These are phyloP conservation scores for Sisymbrium altissimum DNA, from an alignment of 345 rosid genomes.

Conservation along the genomic window DNA sequence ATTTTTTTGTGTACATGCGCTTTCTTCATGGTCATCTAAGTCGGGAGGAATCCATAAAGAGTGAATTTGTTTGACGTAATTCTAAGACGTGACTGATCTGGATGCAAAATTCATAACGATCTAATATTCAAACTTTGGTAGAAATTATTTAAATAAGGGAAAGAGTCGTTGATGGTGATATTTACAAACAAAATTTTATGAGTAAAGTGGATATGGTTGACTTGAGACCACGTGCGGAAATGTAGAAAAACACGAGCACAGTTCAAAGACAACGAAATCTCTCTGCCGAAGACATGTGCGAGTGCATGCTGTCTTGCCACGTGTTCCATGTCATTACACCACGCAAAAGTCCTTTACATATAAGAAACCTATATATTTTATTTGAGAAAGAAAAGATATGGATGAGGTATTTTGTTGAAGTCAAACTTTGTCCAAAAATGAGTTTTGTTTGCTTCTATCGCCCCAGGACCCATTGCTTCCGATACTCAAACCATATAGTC, in stretches of 20 bases:
- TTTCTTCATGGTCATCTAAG: background rate
- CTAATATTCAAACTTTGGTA: background rate
- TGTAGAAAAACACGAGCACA: constrained; percentile 25
- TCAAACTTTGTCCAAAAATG: background rate
- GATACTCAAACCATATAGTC: background rate
- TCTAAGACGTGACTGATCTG: background rate
- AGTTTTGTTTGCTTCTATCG: constrained; percentile 12
- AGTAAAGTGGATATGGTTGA: constrained; percentile 27
- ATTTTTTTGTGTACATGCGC: background rate
- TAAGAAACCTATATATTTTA: background rate
- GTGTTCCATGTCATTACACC: constrained; percentile 21
- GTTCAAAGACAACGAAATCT: constrained; percentile 33
- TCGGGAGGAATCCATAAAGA: background rate
- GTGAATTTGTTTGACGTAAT: background rate
- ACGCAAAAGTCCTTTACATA: background rate
- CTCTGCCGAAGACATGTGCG: constrained; percentile 31
- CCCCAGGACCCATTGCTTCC: background rate
- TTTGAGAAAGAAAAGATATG: constrained; percentile 2
- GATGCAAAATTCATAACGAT: background rate
- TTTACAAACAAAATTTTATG: background rate
- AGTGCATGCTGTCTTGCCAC: constrained; percentile 30
- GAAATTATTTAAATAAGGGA: background rate
- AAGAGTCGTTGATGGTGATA: background rate
- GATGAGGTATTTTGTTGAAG: background rate
- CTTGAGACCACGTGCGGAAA: constrained; percentile 33